Evolutionary conservation across 148 eudicot genomes (phyloP).

Genomic region (Rhododendron henanense): DNA sequence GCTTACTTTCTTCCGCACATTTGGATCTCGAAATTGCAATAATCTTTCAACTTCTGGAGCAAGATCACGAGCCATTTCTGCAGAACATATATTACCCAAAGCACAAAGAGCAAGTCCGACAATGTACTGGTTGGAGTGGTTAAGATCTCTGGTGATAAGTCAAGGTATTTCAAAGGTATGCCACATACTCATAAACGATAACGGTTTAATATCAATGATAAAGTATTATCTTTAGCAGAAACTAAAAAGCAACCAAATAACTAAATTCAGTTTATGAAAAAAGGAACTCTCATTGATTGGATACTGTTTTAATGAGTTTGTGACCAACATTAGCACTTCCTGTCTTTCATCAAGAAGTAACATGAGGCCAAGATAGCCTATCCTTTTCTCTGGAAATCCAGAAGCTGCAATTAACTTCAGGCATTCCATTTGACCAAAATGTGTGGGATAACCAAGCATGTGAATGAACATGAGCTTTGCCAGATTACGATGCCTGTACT

Average conservation of each 20-base stretch:
- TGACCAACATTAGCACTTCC: constrained; percentile 97
- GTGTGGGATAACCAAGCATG: constrained; percentile 99
- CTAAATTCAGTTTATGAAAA: background rate
- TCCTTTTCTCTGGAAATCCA: constrained; percentile 95
- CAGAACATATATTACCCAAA: constrained; percentile 93
- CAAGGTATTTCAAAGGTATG: constrained; percentile 32
- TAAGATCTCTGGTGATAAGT: constrained; percentile 70
- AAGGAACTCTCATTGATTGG: constrained; percentile 27
- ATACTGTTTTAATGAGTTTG: constrained; percentile 98
- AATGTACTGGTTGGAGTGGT: constrained; percentile 92
- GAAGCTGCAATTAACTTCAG: constrained; percentile 90
- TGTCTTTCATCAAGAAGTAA: constrained; percentile 99
- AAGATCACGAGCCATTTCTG: constrained; percentile 99
- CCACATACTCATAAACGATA: background rate
- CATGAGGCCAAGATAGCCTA: constrained; percentile 98
- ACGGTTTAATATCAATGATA: background rate
- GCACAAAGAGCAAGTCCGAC: constrained; percentile 99
- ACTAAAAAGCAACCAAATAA: background rate
- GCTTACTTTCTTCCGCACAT: constrained; percentile 90
- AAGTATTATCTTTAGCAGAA: background rate
- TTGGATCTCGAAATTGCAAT: constrained; percentile 97
- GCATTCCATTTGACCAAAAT: constrained; percentile 99
- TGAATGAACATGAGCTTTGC: constrained; percentile 99
- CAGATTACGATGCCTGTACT: constrained; percentile 91
- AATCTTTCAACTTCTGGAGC: constrained; percentile 93